A percentile compares a stretch with the other conserved stretches of the same genome.
Evolutionary conservation across 2,329 filamentous ascomycete species (phyloP).

Genomic region (Hymenoscyphus albidus): DNA sequence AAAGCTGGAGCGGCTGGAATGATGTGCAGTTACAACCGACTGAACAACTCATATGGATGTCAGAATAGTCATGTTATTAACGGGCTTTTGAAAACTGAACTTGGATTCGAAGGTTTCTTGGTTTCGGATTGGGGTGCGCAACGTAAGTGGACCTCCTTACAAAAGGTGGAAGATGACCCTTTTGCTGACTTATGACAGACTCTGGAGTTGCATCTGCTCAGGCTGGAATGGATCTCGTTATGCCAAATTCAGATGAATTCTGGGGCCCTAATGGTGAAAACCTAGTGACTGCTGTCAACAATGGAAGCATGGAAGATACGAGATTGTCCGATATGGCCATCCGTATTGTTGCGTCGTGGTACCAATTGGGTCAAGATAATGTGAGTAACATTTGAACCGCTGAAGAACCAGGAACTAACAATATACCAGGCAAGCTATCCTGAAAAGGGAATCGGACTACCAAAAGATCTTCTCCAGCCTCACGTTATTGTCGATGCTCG

Average conservation of each 20-base stretch:
- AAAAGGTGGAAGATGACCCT: background rate
- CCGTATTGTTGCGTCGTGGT: constrained; percentile 55
- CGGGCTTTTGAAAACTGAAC: constrained; percentile 75
- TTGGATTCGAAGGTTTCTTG: constrained; percentile 81
- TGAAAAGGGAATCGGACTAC: constrained; percentile 46
- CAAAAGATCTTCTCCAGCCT: constrained; percentile 44
- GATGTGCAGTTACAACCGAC: constrained; percentile 78
- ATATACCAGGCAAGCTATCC: constrained; percentile 21
- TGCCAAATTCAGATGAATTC: constrained; percentile 21
- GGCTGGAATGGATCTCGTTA: constrained; percentile 70
- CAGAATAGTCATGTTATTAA: constrained; percentile 77
- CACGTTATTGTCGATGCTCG: constrained; percentile 53
- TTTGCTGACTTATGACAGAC: constrained; percentile 34
- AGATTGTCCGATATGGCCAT: constrained; percentile 61
- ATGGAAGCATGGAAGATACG: constrained; percentile 53
- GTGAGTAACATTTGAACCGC: constrained; percentile 19
- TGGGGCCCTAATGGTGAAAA: constrained; percentile 29
- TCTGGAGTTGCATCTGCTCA: constrained; percentile 73
- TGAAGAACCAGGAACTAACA: background rate
- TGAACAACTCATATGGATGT: constrained; percentile 66
- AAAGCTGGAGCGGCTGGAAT: constrained; percentile 70
- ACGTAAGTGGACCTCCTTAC: constrained; percentile 28
- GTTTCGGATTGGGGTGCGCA: constrained; percentile 86
- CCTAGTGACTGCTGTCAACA: constrained; percentile 52
- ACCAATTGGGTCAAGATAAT: constrained; percentile 54